Evolutionary conservation across 805 yeast genomes (phyloP).

Genomic region (Candida patagonica): DNA sequence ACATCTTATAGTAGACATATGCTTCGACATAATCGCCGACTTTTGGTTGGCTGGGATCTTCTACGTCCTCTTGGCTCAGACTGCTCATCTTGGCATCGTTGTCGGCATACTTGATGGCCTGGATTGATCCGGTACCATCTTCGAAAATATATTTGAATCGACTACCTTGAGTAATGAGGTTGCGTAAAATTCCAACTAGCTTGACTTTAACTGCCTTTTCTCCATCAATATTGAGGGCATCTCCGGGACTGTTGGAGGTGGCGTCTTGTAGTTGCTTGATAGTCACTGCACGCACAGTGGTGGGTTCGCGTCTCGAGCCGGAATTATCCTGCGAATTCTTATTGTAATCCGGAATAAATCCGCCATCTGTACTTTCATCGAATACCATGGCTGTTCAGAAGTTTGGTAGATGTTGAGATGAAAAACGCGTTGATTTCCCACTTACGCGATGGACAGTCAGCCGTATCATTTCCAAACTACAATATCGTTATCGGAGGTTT

Average conservation of each 20-base stretch:
- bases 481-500: neutral
- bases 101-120: constrained; percentile 39
- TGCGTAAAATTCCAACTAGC: constrained; percentile 49
- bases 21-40: constrained; percentile 41
- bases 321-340: neutral
- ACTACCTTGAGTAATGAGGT: constrained; percentile 33
- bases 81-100: constrained; percentile 18
- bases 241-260: constrained; percentile 43
- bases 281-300: constrained; percentile 43
- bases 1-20: constrained; percentile 34
- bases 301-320: neutral
- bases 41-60: constrained; percentile 28
- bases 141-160: constrained; percentile 42
- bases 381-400: neutral
- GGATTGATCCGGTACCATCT: constrained; percentile 58
- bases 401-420: neutral
- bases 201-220: constrained; percentile 46
- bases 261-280: constrained; percentile 52
- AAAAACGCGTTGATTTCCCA: neutral
- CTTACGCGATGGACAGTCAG: neutral
- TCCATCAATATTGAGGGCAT: constrained; percentile 43
- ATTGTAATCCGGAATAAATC: neutral
- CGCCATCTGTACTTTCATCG: constrained; percentile 1
- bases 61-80: constrained; percentile 24
- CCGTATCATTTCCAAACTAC: neutral